Conservation (phyloP, 2,329 filamentous ascomycete species). For the Aschersonia sp. region DNA sequence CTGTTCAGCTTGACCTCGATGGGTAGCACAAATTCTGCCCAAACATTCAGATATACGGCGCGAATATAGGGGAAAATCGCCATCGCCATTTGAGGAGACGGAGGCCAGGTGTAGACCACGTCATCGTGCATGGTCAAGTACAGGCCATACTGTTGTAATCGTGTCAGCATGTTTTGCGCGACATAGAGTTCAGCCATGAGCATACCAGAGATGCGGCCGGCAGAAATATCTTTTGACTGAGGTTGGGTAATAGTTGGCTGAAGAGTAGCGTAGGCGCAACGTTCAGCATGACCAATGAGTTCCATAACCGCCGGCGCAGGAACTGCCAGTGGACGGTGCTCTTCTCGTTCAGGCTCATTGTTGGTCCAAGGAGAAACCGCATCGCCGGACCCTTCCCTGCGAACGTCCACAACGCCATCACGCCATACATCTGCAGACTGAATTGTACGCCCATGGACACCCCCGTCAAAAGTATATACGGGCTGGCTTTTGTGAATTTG, state of each 20-base stretch:
- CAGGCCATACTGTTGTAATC: constrained; percentile 27
- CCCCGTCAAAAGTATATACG: constrained; percentile 52
- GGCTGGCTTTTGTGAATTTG: constrained; percentile 35
- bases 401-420: constrained; percentile 33
- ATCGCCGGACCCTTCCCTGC: constrained; percentile 31
- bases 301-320: constrained; percentile 15
- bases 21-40: constrained; percentile 28
- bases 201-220: constrained; percentile 27
- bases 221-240: constrained; percentile 26
- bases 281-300: constrained; percentile 23
- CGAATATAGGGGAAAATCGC: constrained; percentile 32
- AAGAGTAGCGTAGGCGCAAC: constrained; percentile 32
- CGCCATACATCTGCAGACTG: constrained; percentile 39
- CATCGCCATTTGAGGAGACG: constrained; percentile 35
- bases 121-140: constrained; percentile 29
- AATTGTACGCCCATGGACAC: constrained; percentile 32
- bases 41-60: constrained; percentile 29
- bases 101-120: constrained; percentile 36
- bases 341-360: constrained; percentile 14
- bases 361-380: constrained; percentile 24
- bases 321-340: constrained; percentile 9
- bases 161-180: constrained; percentile 2
- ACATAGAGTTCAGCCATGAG: background rate
- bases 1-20: constrained; percentile 35
- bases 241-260: constrained; percentile 25